Percentiles rank a stretch among this genome's conserved stretches.
phyloP scores from a whole-genome alignment of 1,284 basidiomycete genomes.

The Agroathelia rolfsii region DNA sequence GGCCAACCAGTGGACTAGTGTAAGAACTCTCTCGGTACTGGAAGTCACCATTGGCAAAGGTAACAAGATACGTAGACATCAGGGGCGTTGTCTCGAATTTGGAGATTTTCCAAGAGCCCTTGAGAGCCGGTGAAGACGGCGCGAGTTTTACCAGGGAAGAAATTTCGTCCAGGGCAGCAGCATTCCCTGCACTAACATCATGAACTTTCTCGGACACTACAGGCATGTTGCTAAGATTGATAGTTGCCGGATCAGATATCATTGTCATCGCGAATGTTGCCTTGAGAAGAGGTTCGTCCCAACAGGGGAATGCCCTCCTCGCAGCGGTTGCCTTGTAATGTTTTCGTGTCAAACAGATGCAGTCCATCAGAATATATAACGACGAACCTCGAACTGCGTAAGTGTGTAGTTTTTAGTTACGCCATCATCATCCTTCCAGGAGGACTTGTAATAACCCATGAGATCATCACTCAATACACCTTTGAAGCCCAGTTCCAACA shows the following conservation, averaged over 20 bases:
- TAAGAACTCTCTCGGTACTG: slow-evolving; percentile 69
- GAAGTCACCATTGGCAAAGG: slow-evolving; percentile 85
- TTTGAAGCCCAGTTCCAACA: slow-evolving; percentile 53
- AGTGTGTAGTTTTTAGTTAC: slow-evolving; percentile 62
- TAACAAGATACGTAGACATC: slow-evolving; percentile 90
- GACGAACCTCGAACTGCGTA: slow-evolving; percentile 69
- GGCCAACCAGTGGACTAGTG: slow-evolving; percentile 73
- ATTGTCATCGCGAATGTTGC: slow-evolving; percentile 79
- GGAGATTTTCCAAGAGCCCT: slow-evolving; percentile 71
- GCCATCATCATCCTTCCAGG: slow-evolving; percentile 45
- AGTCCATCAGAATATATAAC: slow-evolving; percentile 13
- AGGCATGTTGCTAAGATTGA: slow-evolving; percentile 85
- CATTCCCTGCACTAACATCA: slow-evolving; percentile 20
- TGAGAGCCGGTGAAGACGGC: slow-evolving; percentile 18
- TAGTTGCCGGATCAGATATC: slow-evolving; percentile 72
- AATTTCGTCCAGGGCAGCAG: slow-evolving; percentile 26
- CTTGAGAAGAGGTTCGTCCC: slow-evolving; percentile 93
- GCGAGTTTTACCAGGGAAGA: slow-evolving; percentile 23
- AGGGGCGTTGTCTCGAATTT: slow-evolving; percentile 67
- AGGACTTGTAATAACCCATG: slow-evolving; percentile 65
- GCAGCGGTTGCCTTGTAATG: slow-evolving; percentile 79
- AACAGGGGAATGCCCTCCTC: slow-evolving; percentile 76
- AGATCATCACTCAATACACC: slow-evolving; percentile 58
- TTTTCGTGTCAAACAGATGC: slow-evolving; percentile 19
- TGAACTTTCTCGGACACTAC: slow-evolving; percentile 45